Evolutionary conservation across 2,329 filamentous ascomycete species (phyloP).

Genomic region (Pseudogymnoascus sp.): DNA sequence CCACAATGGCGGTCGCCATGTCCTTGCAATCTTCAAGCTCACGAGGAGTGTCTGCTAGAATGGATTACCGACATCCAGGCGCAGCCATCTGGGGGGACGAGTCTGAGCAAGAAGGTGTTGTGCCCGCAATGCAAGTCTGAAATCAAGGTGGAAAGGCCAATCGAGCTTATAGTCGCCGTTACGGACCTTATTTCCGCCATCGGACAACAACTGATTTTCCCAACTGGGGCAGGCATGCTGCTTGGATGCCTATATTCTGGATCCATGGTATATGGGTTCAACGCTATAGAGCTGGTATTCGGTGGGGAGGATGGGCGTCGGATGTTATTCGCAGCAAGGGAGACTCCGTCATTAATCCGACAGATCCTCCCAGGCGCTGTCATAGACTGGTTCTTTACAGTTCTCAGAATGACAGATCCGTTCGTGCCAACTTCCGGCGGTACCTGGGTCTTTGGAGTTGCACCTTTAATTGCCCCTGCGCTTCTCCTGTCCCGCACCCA

Average conservation of each 20-base stretch:
- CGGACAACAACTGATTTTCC: constrained; percentile 20
- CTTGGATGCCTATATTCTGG: constrained; percentile 39
- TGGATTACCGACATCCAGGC: constrained; percentile 90
- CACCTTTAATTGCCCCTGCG: constrained; percentile 59
- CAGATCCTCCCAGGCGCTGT: background rate
- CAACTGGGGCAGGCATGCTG: constrained; percentile 24
- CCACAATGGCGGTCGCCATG: constrained; percentile 77
- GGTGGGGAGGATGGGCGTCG: constrained; percentile 49
- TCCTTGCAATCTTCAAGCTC: constrained; percentile 80
- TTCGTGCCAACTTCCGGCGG: constrained; percentile 19
- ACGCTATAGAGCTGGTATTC: constrained; percentile 57
- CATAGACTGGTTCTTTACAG: constrained; percentile 1
- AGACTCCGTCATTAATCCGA: background rate
- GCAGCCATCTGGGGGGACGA: constrained; percentile 36
- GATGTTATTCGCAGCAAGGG: constrained; percentile 36
- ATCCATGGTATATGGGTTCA: constrained; percentile 49
- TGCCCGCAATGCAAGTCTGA: constrained; percentile 86
- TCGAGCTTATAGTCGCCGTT: constrained; percentile 54
- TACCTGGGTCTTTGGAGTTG: constrained; percentile 35
- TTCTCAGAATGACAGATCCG: constrained; percentile 19
- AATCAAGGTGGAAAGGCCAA: constrained; percentile 67
- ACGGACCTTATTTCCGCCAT: constrained; percentile 18
- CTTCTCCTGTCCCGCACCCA: constrained; percentile 59
- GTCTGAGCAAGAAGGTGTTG: constrained; percentile 53
- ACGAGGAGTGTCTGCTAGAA: constrained; percentile 80